Evolutionary conservation across 805 yeast species (phyloP).

Genomic region (Metschnikowia orientalis): DNA sequence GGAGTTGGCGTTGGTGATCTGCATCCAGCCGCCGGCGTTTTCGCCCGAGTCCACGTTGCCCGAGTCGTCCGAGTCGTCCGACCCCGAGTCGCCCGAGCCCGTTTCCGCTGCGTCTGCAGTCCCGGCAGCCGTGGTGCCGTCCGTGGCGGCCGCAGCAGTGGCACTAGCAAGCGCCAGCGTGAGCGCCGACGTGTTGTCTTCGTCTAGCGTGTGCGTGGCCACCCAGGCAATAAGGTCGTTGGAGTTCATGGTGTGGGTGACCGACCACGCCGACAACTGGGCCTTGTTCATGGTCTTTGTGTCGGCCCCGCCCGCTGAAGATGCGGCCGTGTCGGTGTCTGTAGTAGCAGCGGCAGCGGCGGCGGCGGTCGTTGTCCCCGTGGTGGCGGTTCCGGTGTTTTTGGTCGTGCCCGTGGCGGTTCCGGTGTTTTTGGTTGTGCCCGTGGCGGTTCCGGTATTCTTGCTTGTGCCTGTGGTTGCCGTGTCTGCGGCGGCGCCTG

Average conservation of each 20-base stretch:
- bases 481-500: conserved; percentile 14
- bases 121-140: conserved; percentile 1
- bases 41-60: conserved; percentile 15
- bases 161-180: conserved; percentile 1
- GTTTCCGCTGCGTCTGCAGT: background rate
- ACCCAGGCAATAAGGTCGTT: conserved; percentile 17
- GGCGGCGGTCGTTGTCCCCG: conserved; percentile 16
- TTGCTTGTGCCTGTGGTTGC: too few species aligned
- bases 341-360: conserved; percentile 13
- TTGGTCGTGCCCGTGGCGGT: conserved; percentile 7
- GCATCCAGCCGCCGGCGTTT: conserved; percentile 5
- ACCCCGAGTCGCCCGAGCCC: conserved; percentile 13
- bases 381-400: conserved; percentile 9
- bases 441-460: conserved; percentile 10
- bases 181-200: background rate
- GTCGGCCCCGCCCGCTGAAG: conserved; percentile 11
- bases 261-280: conserved; percentile 12
- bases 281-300: conserved; percentile 17
- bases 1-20: conserved; percentile 19
- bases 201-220: conserved; percentile 16
- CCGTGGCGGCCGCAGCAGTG: conserved; percentile 16
- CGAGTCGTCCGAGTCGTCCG: conserved; percentile 7
- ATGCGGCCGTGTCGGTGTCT: conserved; percentile 14
- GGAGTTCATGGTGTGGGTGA: conserved; percentile 16
- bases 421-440: conserved; percentile 6